Percentiles rank a stretch among this genome's conserved stretches.
phyloP scores from a whole-genome alignment of 2,329 filamentous ascomycete species.

The Botryotinia calthae region DNA sequence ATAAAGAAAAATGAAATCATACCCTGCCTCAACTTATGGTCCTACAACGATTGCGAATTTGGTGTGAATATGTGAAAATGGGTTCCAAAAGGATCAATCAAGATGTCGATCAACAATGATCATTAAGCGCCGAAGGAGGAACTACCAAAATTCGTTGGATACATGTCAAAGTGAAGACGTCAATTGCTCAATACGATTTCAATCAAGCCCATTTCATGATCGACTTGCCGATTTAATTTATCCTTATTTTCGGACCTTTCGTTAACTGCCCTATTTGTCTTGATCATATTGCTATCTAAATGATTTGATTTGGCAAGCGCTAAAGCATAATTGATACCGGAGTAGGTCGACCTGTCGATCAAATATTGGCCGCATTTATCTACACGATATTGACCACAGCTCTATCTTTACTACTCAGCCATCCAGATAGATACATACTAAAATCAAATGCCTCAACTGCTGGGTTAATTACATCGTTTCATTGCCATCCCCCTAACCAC shows the following conservation, averaged over 20 bases:
- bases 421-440: not conserved
- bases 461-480: not conserved
- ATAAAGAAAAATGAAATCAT: conserved; percentile 17
- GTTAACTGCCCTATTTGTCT: not conserved
- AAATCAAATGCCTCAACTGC: not conserved
- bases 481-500: not conserved
- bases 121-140: not conserved
- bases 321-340: not conserved
- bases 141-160: not conserved
- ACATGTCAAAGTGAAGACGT: not conserved
- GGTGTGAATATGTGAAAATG: conserved; percentile 13
- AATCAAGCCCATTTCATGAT: not conserved
- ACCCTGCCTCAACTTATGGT: conserved; percentile 13
- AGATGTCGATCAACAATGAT: not conserved
- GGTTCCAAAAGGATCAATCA: not conserved
- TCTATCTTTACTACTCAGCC: not conserved
- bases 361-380: not conserved
- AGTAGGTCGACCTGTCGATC: not conserved
- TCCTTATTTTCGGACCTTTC: not conserved
- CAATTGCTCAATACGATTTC: not conserved
- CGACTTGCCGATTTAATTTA: not conserved
- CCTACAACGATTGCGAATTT: not conserved
- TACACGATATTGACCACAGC: not conserved
- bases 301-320: not conserved
- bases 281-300: not conserved